Evolutionary conservation across 306 rosid genomes (phyloP).

Genomic region (Cucumis sativus): Cucumber_9930_V3 NC_026659.2:8633001-8633500

Average conservation of each 20-base stretch:
- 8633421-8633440: too few species aligned
- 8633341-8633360: not conserved
- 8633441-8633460: not conserved
- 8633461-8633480: too few species aligned
- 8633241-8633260: not conserved
- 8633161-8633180: not conserved
- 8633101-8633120: not conserved
- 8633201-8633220: not conserved
- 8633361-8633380: not conserved
- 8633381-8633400: not conserved
- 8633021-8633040: not conserved
- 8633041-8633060: not conserved
- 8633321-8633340: not conserved
- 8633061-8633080: not conserved
- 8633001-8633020: not conserved
- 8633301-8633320: not conserved
- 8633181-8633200: too few species aligned
- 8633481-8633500: too few species aligned
- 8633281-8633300: not conserved
- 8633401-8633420: not conserved
- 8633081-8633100: not conserved
- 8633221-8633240: not conserved
- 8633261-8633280: not conserved
- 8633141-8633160: not conserved
- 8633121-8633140: not conserved